Percentiles rank a stretch among this genome's conserved stretches.
Conservation (phyloP, 2,329 filamentous ascomycete genomes). For the Ophiostoma tasmaniense region DNA sequence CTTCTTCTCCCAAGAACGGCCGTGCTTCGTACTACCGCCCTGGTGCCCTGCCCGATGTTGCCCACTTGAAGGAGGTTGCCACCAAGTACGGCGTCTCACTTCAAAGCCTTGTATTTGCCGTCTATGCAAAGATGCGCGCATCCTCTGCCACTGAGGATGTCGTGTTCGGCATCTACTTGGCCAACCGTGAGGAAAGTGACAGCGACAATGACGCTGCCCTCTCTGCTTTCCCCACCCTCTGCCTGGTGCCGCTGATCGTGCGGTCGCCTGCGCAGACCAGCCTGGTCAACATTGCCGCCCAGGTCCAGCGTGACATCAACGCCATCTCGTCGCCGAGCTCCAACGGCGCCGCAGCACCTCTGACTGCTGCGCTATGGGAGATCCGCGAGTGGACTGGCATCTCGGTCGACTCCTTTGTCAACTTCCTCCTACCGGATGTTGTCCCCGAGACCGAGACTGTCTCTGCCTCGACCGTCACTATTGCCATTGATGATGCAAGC, state of each 20-base stretch:
- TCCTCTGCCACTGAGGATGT: conserved; percentile 31
- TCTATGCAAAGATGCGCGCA: conserved; percentile 41
- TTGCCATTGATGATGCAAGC: not conserved
- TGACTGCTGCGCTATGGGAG: conserved; percentile 57
- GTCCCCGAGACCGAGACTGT: not conserved
- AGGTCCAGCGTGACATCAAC: conserved; percentile 61
- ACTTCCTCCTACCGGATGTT: conserved; percentile 55
- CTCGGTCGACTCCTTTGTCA: conserved; percentile 64
- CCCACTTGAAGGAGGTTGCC: conserved; percentile 30
- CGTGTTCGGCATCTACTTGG: conserved; percentile 72
- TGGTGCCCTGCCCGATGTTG: conserved; percentile 35
- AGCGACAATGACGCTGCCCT: conserved; percentile 9
- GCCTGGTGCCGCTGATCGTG: conserved; percentile 65
- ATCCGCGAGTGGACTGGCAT: conserved; percentile 68
- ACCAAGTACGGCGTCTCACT: conserved; percentile 51
- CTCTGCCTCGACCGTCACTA: not conserved
- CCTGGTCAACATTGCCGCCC: conserved; percentile 44
- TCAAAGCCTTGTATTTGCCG: conserved; percentile 69
- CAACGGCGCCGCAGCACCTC: conserved; percentile 35
- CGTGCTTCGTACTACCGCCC: conserved; percentile 32
- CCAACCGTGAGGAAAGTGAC: conserved; percentile 54
- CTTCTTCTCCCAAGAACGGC: not conserved
- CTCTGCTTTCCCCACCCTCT: conserved; percentile 62
- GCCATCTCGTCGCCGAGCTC: conserved; percentile 44
- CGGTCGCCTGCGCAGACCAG: conserved; percentile 24